Conservation (phyloP, 768 basidiomycete genomes). For the Trametes villosa region DNA sequence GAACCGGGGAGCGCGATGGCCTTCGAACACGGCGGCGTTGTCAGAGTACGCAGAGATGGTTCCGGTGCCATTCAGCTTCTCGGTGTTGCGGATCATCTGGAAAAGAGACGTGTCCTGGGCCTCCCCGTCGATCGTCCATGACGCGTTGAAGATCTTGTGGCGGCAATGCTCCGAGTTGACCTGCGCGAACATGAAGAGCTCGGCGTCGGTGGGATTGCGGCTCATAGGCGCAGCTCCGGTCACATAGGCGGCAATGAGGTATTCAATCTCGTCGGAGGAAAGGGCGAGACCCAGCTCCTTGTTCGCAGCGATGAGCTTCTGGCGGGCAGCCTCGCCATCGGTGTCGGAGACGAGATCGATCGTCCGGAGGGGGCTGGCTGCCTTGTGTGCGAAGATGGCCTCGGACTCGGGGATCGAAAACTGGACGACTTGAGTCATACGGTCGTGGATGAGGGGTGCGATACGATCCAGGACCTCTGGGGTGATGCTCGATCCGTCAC, state of each 20-base stretch:
- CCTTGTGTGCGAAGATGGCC: slow-evolving; percentile 60
- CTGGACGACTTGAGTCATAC: slow-evolving; percentile 91
- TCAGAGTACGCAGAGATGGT: slow-evolving; percentile 98
- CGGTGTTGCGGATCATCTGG: slow-evolving; percentile 97
- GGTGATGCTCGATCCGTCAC: slow-evolving; percentile 45
- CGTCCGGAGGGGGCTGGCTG: slow-evolving; percentile 69
- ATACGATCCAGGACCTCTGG: slow-evolving; percentile 55
- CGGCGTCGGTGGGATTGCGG: slow-evolving; percentile 94
- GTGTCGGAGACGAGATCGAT: slow-evolving; percentile 58
- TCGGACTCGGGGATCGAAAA: slow-evolving; percentile 60
- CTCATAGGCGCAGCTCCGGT: slow-evolving; percentile 66
- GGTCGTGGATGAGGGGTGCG: slow-evolving; percentile 82
- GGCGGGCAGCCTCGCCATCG: slow-evolving; percentile 51
- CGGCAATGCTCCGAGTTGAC: slow-evolving; percentile 99
- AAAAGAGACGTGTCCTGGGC: slow-evolving; percentile 77
- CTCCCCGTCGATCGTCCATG: slow-evolving; percentile 86
- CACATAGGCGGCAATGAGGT: slow-evolving; percentile 87
- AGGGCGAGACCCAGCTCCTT: slow-evolving; percentile 88
- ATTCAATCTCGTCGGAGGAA: slow-evolving; percentile 86
- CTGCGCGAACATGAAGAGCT: slow-evolving; percentile 99
- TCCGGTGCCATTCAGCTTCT: slow-evolving; percentile 69
- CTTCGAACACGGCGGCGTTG: slow-evolving; percentile 94
- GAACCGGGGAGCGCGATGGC: slow-evolving; percentile 76
- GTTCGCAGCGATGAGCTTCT: slow-evolving; percentile 77
- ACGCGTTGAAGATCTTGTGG: slow-evolving; percentile 99